Base-by-base conservation (phyloP, 2,329 filamentous ascomycete species). In the Epichloe elymi region DNA sequence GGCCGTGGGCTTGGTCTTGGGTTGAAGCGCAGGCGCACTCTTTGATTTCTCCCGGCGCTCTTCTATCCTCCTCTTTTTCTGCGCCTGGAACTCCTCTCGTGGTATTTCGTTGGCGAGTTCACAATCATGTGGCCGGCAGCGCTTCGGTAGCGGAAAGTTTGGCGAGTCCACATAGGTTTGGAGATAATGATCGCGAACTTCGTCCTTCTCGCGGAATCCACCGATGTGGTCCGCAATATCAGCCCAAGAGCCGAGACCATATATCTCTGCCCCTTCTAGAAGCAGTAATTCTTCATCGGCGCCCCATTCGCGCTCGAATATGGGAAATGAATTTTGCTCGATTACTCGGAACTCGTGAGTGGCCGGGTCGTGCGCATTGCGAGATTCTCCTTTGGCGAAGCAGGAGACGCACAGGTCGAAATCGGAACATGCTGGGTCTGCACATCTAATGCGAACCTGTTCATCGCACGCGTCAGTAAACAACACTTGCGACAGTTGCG, bases 151-250 rank as follows among this genome's bases (percentile, higher is more conserved):
- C 0, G 93, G 93, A 58, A 98, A 98, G 17, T 76, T 78, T 1
- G 82, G 73, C 48, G 88, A 94, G 51, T 95, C 75, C 56, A 98
- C 76, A 59, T 94, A 98, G 15, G 86, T 91, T 54, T 84, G 75
- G 57, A 93, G 80, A 66, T 98, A 98, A 66, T 98, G 93, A 57
- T 96, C 87, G 55, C 88, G 83, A 36, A 97, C 93, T 68, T 98
- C 93, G 59, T 97, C 91, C 65, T 95, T 97, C 57, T 85, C 83
- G 52, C 93, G 82, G 63, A 90, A 97, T 11, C 93, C 93, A 48
- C 93, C 93, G 60, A 98, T 97, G 66, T 98, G 93, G 66, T 98
- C 91, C 38, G 93, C 90, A 55, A 98, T 94, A 62, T 98, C 93
- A 39, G 90, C 88, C 91, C 93, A 98, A 20, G 91, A 97, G 3